A percentile compares a stretch with the other conserved stretches of the same genome.
Conservation (phyloP, 2,329 filamentous ascomycete genomes). For the Verticillium zaregamsianum region DNA sequence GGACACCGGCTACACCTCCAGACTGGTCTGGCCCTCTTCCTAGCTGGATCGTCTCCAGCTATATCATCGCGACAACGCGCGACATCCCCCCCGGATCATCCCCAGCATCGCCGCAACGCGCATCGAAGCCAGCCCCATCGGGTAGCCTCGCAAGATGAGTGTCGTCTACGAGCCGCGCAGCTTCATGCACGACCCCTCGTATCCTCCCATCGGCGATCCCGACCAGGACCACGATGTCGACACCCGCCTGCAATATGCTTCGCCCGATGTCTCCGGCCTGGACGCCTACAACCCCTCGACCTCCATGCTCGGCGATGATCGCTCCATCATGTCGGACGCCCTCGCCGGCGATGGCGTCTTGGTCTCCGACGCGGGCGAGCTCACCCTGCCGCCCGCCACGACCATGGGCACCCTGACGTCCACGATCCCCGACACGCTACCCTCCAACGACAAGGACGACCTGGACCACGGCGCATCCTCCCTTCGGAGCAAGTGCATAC, state of each 20-base stretch:
- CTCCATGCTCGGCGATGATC: conserved; percentile 31
- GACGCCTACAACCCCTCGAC: conserved; percentile 38
- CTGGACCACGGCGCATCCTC: conserved; percentile 12
- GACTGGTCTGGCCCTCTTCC: neutral
- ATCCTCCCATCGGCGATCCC: conserved; percentile 40
- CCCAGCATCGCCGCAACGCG: neutral
- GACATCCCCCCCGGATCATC: neutral
- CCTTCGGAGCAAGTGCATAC: conserved; percentile 46
- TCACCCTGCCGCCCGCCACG: conserved; percentile 29
- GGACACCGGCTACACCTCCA: neutral
- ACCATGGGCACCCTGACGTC: conserved; percentile 26
- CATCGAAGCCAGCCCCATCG: neutral
- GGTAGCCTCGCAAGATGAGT: conserved; percentile 33
- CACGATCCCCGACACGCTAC: conserved; percentile 24
- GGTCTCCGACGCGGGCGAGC: conserved; percentile 31
- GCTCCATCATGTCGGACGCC: conserved; percentile 30
- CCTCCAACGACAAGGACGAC: conserved; percentile 14
- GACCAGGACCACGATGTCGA: conserved; percentile 30
- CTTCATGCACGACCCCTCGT: conserved; percentile 44
- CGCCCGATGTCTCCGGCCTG: conserved; percentile 37
- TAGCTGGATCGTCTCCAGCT: neutral
- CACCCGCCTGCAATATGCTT: conserved; percentile 27
- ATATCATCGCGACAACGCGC: neutral
- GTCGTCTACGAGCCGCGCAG: conserved; percentile 48
- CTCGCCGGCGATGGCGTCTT: conserved; percentile 27